Evolutionary conservation across 2,329 filamentous ascomycete genomes (phyloP).

Genomic region (Beauveria varroae): DNA sequence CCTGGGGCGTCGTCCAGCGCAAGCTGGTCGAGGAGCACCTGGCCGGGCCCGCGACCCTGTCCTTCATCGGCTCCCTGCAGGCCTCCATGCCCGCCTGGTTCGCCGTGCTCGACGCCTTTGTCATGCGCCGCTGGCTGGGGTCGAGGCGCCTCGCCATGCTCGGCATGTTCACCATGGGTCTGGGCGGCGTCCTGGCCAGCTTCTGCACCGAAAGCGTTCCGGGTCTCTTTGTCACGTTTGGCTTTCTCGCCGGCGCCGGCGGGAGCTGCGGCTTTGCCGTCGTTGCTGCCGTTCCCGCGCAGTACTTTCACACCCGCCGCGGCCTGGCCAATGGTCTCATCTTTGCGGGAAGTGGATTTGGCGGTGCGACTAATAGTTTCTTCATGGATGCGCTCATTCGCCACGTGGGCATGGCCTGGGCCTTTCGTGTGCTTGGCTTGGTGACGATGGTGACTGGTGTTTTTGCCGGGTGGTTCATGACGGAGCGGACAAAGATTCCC

Average conservation of each 20-base stretch:
- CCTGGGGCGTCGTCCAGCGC: slow-evolving; percentile 50
- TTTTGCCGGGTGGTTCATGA: slow-evolving; percentile 46
- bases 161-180: slow-evolving; percentile 39
- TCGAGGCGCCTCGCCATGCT: slow-evolving; percentile 34
- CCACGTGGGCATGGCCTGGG: slow-evolving; percentile 44
- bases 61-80: slow-evolving; percentile 46
- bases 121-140: slow-evolving; percentile 37
- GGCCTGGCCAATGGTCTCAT: slow-evolving; percentile 51
- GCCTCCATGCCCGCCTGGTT: slow-evolving; percentile 34
- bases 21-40: slow-evolving; percentile 40
- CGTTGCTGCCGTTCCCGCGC: slow-evolving; percentile 46
- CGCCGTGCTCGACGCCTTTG: slow-evolving; percentile 38
- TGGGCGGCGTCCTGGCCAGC: slow-evolving; percentile 25
- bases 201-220: background rate
- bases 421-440: slow-evolving; percentile 43
- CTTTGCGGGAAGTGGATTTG: slow-evolving; percentile 42
- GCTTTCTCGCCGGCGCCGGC: slow-evolving; percentile 51
- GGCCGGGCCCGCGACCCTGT: slow-evolving; percentile 40
- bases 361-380: slow-evolving; percentile 20
- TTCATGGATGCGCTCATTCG: slow-evolving; percentile 40
- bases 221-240: slow-evolving; percentile 44
- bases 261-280: slow-evolving; percentile 54
- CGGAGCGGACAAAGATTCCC: slow-evolving; percentile 32
- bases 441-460: slow-evolving; percentile 39
- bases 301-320: slow-evolving; percentile 52